Percentiles rank a stretch among this genome's conserved stretches.
Conservation (phyloP, 1,139 yeast genomes). For the Eremothecium gossypii region DNA sequence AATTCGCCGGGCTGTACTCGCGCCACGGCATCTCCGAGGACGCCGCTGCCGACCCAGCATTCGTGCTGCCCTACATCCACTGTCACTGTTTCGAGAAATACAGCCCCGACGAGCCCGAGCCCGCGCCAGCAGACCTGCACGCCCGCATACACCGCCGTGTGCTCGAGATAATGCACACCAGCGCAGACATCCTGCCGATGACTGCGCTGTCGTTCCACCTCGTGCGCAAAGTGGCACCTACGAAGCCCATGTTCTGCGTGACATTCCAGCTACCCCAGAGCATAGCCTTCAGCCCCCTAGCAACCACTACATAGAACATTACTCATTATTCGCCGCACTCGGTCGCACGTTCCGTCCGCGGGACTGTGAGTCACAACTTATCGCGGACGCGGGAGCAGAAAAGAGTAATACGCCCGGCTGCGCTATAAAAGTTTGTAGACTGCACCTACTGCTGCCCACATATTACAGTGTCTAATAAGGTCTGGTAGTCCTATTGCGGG, state of each 20-base stretch:
- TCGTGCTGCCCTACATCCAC: slow-evolving; percentile 64
- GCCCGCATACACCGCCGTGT: slow-evolving; percentile 54
- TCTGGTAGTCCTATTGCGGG: too few relatives aligned
- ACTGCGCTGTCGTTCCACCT: slow-evolving; percentile 54
- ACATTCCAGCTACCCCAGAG: slow-evolving; percentile 67
- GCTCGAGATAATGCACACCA: slow-evolving; percentile 38
- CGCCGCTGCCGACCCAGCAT: slow-evolving; percentile 29
- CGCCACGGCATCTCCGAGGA: slow-evolving; percentile 2
- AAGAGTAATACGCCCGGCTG: too few relatives aligned
- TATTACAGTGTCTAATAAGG: too few relatives aligned
- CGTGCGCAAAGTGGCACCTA: slow-evolving; percentile 92
- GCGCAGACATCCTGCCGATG: slow-evolving; percentile 36
- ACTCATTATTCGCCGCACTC: too few relatives aligned
- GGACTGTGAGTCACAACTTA: too few relatives aligned
- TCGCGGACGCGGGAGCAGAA: too few relatives aligned
- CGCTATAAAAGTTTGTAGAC: too few relatives aligned
- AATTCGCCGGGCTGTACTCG: slow-evolving; percentile 61
- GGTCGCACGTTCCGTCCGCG: too few relatives aligned
- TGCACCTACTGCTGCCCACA: too few relatives aligned
- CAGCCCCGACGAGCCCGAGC: slow-evolving; percentile 61
- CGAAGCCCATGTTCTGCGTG: slow-evolving; percentile 92
- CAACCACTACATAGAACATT: too few relatives aligned
- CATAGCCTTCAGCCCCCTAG: slow-evolving; percentile 43
- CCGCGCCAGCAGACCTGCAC: slow-evolving; percentile 55
- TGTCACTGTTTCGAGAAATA: slow-evolving; percentile 92